Evolutionary conservation across 2,329 filamentous ascomycete genomes (phyloP), one percentile per base, ranked within the genome.

Genomic region (Ophiostoma angusticollis): DNA sequence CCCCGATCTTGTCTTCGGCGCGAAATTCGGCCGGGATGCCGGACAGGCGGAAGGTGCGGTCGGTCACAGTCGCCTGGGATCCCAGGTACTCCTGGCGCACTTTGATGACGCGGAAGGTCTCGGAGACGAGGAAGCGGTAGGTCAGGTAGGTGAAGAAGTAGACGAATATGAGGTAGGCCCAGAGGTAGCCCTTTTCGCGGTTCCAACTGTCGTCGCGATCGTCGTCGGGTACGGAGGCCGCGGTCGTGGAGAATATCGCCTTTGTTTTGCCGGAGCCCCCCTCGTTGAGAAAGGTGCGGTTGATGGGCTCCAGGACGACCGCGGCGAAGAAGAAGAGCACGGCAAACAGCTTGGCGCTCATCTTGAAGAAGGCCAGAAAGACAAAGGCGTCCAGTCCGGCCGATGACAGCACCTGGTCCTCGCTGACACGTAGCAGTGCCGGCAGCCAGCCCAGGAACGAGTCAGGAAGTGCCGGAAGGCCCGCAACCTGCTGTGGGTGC

Each of bases 311-410:
- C 48, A 98, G 80, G 4, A 98, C 73, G 13, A 73, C 67, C 25
- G 82, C 66, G 21, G 87, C 80, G 52, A 96, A 85, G 58, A 94
- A 75, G 41, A 91, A 73, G 51, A 93, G 81, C 37, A 82, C 64
- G 13, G 73, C 64, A 36, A 96, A 78, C 49, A 95, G 81, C 45
- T 81, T 84, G 48, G 86, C 83, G 11, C 89, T 80, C 76, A 96
- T 91, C 57, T 87, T 93, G 68, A 95, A 96, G 61, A 98, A 98
- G 13, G 80, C 74, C 12, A 98, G 68, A 55, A 98, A 95, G 12
- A 95, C 91, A 61, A 84, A 98, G 36, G 91, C 91, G 63, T 98
- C 91, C 35, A 98, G 71, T 0, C 91, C 91, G 14, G 89, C 89
- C 16, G 86, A 89, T 13, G 82, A 78, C 38, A 98, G 68, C 4